Evolutionary conservation across 2,329 filamentous ascomycete genomes (phyloP), one percentile per base, ranked within the genome.

Genomic region (Colletotrichum caudatum): DNA sequence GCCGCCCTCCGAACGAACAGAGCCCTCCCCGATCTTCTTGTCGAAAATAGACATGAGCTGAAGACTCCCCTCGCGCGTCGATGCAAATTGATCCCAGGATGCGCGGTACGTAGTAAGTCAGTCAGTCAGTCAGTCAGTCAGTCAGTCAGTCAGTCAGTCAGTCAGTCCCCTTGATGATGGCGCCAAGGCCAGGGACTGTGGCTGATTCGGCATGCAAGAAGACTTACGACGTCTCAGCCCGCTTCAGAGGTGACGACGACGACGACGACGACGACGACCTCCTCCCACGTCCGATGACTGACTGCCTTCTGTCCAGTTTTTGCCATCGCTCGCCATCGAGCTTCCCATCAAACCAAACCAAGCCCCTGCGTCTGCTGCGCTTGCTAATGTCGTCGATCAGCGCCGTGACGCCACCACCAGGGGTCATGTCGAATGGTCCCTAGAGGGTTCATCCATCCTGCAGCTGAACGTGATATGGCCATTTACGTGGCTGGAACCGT

Each of bases 141-240:
- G 29, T 29, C 26, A 29, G 26, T 29, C 26, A 29, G 29, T 29
- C 29, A 29, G 29, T 29, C 26, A 29, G 26, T 29, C 26, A 29
- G 26, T 29, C 29, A 16, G 39, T 56, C 18, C 44, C 18, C 44
- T 41, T 53, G 37, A 46, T 48, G 53, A 33, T 56, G 37, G 12
- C 50, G 65, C 65, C 59, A 69, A 64, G 59, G 29, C n/a, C 37
- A 6, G 39, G n/a, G 64, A 68, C 26, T 44, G 53, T 54, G 65
- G 53, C 68, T 71, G 59, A 68, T 64, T 53, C 46, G 53, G 39
- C n/a, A 33, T 60, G 53, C 57, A 68, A 64, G 26, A 39, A 33
- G 44, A 44, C 23, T 16, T 51, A 41, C 18, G 35, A 51, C 60
- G 66, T 64, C 53, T 39, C 14, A 58, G 53, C 20, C 37, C 60